phyloP scores from a whole-genome alignment of 352 stramenopile species.

The Pythium pyrilobum region DNA sequence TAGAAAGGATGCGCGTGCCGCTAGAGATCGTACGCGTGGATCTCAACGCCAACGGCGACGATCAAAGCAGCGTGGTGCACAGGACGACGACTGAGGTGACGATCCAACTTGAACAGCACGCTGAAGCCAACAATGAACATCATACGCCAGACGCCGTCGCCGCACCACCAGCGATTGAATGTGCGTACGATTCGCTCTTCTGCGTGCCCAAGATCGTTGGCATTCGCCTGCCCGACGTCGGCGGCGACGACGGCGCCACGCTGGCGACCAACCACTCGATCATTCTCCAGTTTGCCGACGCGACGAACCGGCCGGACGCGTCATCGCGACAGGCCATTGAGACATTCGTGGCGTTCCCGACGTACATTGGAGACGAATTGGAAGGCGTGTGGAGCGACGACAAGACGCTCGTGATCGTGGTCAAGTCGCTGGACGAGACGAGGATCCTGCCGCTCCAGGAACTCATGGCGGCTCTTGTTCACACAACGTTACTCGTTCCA shows the following conservation, averaged over 20 bases:
- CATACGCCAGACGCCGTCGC: not conserved
- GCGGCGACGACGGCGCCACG: conserved; percentile 2
- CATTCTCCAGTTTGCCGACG: conserved; percentile 43
- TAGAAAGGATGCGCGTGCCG: not conserved
- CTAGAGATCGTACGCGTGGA: conserved; percentile 7
- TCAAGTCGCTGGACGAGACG: conserved; percentile 30
- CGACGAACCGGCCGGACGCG: conserved; percentile 42
- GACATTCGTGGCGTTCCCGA: conserved; percentile 39
- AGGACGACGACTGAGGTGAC: not conserved
- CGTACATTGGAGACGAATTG: conserved; percentile 53
- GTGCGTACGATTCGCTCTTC: conserved; percentile 47
- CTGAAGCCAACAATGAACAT: not conserved
- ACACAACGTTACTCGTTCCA: conserved; percentile 16
- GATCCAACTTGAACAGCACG: not conserved
- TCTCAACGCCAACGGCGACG: not conserved
- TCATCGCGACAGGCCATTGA: conserved; percentile 30
- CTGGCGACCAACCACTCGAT: conserved; percentile 41
- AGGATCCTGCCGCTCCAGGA: conserved; percentile 31
- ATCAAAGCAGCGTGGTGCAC: not conserved
- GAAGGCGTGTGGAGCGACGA: conserved; percentile 35
- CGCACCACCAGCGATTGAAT: conserved; percentile 16
- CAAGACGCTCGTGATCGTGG: conserved; percentile 32
- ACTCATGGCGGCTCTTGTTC: conserved; percentile 41
- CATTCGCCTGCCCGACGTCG: conserved; percentile 45
- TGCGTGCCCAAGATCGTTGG: conserved; percentile 44